Evolutionary conservation across 768 basidiomycete species (phyloP).

Genomic region (Lepiota brunneoincarnata): DNA sequence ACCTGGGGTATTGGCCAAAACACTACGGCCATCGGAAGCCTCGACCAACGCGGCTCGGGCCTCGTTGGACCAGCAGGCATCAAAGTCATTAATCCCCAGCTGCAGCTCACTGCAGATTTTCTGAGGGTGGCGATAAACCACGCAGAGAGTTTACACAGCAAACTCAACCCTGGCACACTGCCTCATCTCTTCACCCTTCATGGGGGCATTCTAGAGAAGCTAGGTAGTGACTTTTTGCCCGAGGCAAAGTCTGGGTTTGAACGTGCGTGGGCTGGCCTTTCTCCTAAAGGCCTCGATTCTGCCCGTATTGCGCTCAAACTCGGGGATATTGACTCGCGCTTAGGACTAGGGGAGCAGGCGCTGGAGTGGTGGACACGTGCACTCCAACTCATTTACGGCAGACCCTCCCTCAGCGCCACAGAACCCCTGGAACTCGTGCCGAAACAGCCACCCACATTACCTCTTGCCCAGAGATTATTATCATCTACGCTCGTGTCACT

Average conservation of each 20-base stretch:
- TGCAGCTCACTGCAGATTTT: slow-evolving; percentile 53
- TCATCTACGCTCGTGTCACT: slow-evolving; percentile 64
- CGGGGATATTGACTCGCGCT: slow-evolving; percentile 59
- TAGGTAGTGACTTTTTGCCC: slow-evolving; percentile 50
- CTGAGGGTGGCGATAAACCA: slow-evolving; percentile 46
- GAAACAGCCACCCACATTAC: slow-evolving; percentile 45
- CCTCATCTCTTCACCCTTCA: slow-evolving; percentile 53
- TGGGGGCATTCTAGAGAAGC: slow-evolving; percentile 56
- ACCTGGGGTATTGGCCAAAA: slow-evolving; percentile 56
- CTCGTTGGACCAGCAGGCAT: slow-evolving; percentile 31
- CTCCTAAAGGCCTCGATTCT: slow-evolving; percentile 37
- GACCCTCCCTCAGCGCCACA: slow-evolving; percentile 5
- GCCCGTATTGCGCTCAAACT: slow-evolving; percentile 63
- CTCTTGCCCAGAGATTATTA: slow-evolving; percentile 61
- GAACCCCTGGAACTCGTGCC: slow-evolving; percentile 28
- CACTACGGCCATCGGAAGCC: slow-evolving; percentile 34
- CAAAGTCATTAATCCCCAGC: slow-evolving; percentile 50
- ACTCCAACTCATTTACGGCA: slow-evolving; percentile 42
- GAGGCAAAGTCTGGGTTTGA: slow-evolving; percentile 58
- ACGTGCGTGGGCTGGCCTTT: slow-evolving; percentile 50
- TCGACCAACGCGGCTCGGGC: slow-evolving; percentile 30
- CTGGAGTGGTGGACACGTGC: slow-evolving; percentile 68
- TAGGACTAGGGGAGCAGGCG: slow-evolving; percentile 53
- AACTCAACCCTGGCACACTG: slow-evolving; percentile 47
- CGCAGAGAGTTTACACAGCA: slow-evolving; percentile 33